phyloP scores from a whole-genome alignment of 306 rosid genomes.

The Comarum palustre region DNA sequence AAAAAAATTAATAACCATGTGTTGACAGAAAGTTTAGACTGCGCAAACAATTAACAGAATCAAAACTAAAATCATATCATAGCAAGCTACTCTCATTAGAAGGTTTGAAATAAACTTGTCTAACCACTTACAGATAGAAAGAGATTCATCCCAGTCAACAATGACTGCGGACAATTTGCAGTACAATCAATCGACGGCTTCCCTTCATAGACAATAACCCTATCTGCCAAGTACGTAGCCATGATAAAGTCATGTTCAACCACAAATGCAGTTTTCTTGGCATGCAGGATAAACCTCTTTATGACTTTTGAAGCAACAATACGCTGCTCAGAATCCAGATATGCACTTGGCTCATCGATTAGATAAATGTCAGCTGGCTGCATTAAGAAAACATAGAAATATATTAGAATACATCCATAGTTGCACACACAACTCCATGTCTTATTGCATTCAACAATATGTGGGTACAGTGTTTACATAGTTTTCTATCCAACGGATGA shows the following conservation, averaged over 20 bases:
- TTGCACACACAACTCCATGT: not conserved
- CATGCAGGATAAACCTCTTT: conserved; percentile 93
- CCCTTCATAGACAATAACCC: conserved; percentile 95
- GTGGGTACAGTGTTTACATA: not conserved
- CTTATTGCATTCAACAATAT: not conserved
- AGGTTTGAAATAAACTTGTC: not conserved
- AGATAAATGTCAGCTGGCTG: conserved; percentile 98
- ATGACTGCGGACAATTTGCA: conserved; percentile 87
- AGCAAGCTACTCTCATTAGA: not conserved
- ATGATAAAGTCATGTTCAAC: conserved; percentile 97
- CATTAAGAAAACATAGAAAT: conserved; percentile 22
- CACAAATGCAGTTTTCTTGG: conserved; percentile 94
- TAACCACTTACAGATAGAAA: conserved; percentile 79
- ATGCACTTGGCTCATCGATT: conserved; percentile 97
- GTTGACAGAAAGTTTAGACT: not conserved
- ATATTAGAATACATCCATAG: conserved; percentile 12
- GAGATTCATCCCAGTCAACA: conserved; percentile 95
- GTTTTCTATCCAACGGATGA: not conserved
- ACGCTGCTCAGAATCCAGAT: conserved; percentile 96
- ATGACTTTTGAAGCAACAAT: conserved; percentile 95
- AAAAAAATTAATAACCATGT: conserved; percentile 1
- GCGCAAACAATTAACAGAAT: not conserved
- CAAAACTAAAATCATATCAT: not conserved
- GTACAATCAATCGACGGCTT: conserved; percentile 76
- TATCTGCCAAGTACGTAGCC: conserved; percentile 97